Base-by-base conservation (phyloP, 2,329 filamentous ascomycete species). In the Myriosclerotinia scirpicola region DNA sequence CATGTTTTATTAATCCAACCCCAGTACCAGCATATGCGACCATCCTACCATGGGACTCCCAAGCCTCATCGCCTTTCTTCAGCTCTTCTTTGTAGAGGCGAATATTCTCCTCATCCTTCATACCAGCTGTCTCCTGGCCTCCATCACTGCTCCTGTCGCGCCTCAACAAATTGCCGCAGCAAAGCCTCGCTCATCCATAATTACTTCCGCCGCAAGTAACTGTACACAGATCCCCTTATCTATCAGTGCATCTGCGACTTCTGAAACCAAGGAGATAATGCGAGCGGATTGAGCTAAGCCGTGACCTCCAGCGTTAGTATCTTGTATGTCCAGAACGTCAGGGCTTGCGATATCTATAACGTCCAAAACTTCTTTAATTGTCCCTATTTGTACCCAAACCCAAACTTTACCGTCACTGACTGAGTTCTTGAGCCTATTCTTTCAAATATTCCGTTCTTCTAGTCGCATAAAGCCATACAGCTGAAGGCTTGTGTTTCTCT, bases 21-120 rank as follows among this genome's bases (percentile, higher is more conserved):
- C 81, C 86, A 38, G 84, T 83, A 5, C 87, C 87, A 20, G 84
- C 85, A 79, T 88, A 90, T 15, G 85, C 84, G 5, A 84, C 86
- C 78, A 88, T 78, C 66, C 86, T 80, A 5, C 81, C 84, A 9
- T 81, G 48, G 11, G 70, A 74, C 36, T 84, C 85, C 83, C 84
- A 82, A 61, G 83, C 79, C 17, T 75, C 76, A 74, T 86, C 82
- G 2, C 82, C 83, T 63, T 76, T 78, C 71, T 79, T 75, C 71
- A 83, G 71, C 48, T 84, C 85, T 30, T 74, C 64, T 20, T 69
- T 67, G 74, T 83, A 82, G 36, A 79, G 67, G 38, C 72, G 75
- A 64, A 71, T 73, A 67, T 81, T 82, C 69, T 81, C 78, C 15
- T 77, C 75, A 26, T 77, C 75, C 14, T 69, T 62, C 71, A 80